Conservation (phyloP, 2,329 filamentous ascomycete genomes). For the Furcasterigmium sp. region DNA sequence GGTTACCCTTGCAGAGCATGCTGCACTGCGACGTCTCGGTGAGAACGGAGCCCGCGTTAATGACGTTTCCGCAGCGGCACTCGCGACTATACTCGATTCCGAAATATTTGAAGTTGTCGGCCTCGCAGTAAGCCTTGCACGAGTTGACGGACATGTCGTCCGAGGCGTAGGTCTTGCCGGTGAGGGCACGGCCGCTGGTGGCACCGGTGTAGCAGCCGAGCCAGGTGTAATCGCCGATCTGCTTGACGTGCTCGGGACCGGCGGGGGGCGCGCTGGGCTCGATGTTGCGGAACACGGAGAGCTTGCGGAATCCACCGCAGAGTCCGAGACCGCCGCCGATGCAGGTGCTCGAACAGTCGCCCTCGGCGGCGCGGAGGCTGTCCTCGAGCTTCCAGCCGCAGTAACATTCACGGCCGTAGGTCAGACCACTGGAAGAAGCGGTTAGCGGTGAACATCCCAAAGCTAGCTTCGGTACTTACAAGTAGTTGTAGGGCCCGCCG, state of each 20-base stretch:
- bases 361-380: constrained; percentile 10
- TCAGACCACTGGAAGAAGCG: constrained; percentile 18
- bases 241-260: constrained; percentile 8
- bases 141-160: constrained; percentile 18
- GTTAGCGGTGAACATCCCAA: too few species aligned
- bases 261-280: constrained; percentile 9
- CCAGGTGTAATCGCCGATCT: constrained; percentile 13
- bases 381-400: constrained; percentile 14
- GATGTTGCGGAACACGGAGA: constrained; percentile 17
- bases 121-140: constrained; percentile 17
- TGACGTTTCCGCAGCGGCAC: constrained; percentile 18
- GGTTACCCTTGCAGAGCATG: constrained; percentile 15
- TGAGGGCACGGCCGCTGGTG: constrained; percentile 13
- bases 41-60: constrained; percentile 10
- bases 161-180: constrained; percentile 8
- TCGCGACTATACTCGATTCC: constrained; percentile 21
- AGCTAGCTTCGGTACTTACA: too few species aligned
- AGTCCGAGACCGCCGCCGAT: constrained; percentile 6
- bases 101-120: constrained; percentile 13
- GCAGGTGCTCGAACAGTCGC: constrained; percentile 13
- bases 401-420: constrained; percentile 16
- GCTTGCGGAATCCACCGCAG: constrained; percentile 13
- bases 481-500: constrained; percentile 15
- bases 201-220: constrained; percentile 16
- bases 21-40: constrained; percentile 12